These are phyloP conservation scores for Pichia sp. DNA, from an alignment of 1,139 yeast species.

Conservation along the genomic window DNA sequence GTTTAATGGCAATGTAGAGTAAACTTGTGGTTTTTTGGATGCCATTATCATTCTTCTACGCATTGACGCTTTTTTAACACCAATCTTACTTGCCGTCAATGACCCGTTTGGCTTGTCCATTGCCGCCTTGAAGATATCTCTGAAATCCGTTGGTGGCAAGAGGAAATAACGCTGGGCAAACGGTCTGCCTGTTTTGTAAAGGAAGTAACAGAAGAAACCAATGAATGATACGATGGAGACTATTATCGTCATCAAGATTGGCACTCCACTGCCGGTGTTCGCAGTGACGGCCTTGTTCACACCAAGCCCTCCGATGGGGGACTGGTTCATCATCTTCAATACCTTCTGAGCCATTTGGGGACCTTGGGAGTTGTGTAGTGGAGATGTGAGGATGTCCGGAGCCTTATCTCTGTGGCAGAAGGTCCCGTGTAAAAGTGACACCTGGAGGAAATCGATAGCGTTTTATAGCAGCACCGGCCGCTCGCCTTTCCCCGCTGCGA, in stretches of 20 bases:
- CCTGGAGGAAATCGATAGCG: too few species aligned
- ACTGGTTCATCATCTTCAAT: not conserved
- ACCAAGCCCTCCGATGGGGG: too few species aligned
- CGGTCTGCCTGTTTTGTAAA: constrained; percentile 20
- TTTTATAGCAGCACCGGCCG: too few species aligned
- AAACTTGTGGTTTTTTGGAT: constrained; percentile 44
- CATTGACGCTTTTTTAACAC: constrained; percentile 40
- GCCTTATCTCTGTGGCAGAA: too few species aligned
- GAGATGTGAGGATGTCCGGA: too few species aligned
- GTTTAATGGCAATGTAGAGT: constrained; percentile 39
- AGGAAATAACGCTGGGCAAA: constrained; percentile 39
- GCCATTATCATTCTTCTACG: constrained; percentile 50
- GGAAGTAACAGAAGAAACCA: constrained; percentile 6
- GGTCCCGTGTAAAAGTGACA: too few species aligned
- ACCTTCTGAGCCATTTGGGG: not conserved
- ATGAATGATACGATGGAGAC: not conserved
- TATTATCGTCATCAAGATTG: not conserved
- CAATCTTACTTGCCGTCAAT: constrained; percentile 21
- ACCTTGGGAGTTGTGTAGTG: too few species aligned
- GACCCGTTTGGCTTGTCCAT: constrained; percentile 34
- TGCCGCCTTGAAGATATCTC: constrained; percentile 39
- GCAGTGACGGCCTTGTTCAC: not conserved
- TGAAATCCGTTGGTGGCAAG: constrained; percentile 48
- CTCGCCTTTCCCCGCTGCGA: too few species aligned
- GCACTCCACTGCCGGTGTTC: not conserved